Evolutionary conservation across 169 alveolate genomes (phyloP), one percentile per base, ranked within the genome.

Genomic region (Haemoproteus tartakovskyi): DNA sequence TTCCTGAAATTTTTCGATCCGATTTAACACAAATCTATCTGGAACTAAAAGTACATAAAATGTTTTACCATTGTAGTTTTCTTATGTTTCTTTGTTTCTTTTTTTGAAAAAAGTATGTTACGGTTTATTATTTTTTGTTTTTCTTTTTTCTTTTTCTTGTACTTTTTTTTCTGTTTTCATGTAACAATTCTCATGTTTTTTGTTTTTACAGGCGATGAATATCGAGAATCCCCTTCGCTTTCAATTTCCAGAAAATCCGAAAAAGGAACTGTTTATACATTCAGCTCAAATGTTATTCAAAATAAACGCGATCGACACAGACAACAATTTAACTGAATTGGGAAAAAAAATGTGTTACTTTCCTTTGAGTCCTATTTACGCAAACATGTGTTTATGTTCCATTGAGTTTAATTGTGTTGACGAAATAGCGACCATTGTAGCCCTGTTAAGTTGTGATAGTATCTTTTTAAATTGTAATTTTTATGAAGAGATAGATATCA

Each of bases 321-420:
- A 79, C 18, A 92, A 92, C 16, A 97, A 95, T 22, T 91, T 98
- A 18, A 98, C 99, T 0, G 95, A 94, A 64, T 54, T 94, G 6
- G 99, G 99, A 1, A 88, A 99, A 43, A 94, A 98, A 57, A 98
- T 98, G 99, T 99, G 99, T 3, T 99, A 97, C 86, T 95, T 98
- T 37, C 99, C 99, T 8, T 81, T 98, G 54, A 99, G 97, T 67
- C 99, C 99, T 22, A 94, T 94, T 94, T 93, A 94, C 46, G 90
- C 98, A 45, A 97, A 97, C 92, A 87, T 92, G 85, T 56, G 93
- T 54, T 84, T 94, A 41, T 78, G 92, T 12, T 90, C 99, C 3
- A 60, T 87, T 94, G 98, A 93, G 67, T 97, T 94, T 93, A 92
- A 92, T 60, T 97, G 99, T 87, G 96, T 97, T 14, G 96, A 97